Evolutionary conservation across 192 early-diverging fungal genomes (phyloP).

Genomic region (Thamnidium elegans): DNA sequence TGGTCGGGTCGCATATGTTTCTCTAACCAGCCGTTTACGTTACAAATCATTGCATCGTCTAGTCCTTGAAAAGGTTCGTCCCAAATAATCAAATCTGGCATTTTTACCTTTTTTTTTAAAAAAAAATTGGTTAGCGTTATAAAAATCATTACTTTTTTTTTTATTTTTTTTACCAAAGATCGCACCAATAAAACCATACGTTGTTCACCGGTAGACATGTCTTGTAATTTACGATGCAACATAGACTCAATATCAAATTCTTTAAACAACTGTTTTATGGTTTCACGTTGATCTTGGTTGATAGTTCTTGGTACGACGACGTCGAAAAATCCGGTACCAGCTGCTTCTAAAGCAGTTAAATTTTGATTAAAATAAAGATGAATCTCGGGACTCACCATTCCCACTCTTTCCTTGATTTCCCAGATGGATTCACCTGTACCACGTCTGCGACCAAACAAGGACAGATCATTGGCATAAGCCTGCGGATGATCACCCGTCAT

Average conservation of each 20-base stretch:
- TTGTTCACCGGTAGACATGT: constrained; percentile 53
- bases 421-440: constrained; percentile 57
- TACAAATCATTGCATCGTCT: constrained; percentile 42
- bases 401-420: constrained; percentile 52
- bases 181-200: constrained; percentile 47
- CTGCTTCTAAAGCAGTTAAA: constrained; percentile 37
- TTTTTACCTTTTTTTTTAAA: constrained; percentile 34
- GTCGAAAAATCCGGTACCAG: constrained; percentile 43
- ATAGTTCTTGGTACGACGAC: constrained; percentile 29
- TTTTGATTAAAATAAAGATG: constrained; percentile 51
- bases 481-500: constrained; percentile 59
- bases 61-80: constrained; percentile 62
- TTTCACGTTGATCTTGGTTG: constrained; percentile 9
- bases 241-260: constrained; percentile 31
- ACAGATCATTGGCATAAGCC: constrained; percentile 53
- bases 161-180: constrained; percentile 29
- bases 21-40: constrained; percentile 44
- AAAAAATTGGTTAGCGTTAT: not conserved
- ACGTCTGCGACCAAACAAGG: constrained; percentile 49
- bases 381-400: constrained; percentile 51
- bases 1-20: constrained; percentile 40
- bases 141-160: not conserved
- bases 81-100: constrained; percentile 45
- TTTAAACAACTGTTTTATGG: constrained; percentile 12
- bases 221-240: constrained; percentile 13